Conservation (phyloP, 192 early-diverging fungal genomes). For the Mortierella hygrophila region DNA sequence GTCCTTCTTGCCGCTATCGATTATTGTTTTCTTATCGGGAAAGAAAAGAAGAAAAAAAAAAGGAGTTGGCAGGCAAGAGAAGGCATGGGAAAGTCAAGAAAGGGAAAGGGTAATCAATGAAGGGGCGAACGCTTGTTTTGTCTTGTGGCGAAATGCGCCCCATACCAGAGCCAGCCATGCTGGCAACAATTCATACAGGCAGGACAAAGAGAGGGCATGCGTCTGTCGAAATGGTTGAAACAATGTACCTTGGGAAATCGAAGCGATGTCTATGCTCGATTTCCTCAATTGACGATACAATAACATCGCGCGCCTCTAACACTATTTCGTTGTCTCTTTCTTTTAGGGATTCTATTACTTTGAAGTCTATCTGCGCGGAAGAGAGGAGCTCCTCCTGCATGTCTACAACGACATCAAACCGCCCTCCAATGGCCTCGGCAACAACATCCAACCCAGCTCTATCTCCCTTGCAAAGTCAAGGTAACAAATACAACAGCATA, state of each 20-base stretch:
- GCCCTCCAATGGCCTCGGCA: slow-evolving; percentile 19
- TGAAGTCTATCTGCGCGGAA: slow-evolving; percentile 73
- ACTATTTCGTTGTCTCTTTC: neutral
- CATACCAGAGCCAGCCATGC: neutral
- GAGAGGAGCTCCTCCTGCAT: slow-evolving; percentile 77
- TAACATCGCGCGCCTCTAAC: neutral
- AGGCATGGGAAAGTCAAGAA: neutral
- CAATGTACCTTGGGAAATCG: neutral
- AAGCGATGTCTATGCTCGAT: neutral
- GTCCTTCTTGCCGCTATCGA: neutral
- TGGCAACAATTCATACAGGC: neutral
- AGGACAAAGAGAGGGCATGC: neutral
- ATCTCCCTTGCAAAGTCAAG: slow-evolving; percentile 61
- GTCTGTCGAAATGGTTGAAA: neutral
- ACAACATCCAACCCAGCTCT: slow-evolving; percentile 47
- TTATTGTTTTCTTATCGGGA: neutral
- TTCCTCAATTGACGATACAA: neutral
- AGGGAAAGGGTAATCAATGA: too few relatives aligned
- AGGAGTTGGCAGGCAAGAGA: neutral
- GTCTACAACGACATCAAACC: slow-evolving; percentile 64
- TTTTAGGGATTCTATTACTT: slow-evolving; percentile 75
- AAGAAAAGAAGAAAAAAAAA: neutral
- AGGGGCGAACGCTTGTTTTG: neutral
- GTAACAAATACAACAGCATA: slow-evolving; percentile 31
- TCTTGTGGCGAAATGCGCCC: neutral